Evolutionary conservation across 2,329 filamentous ascomycete genomes (phyloP).

Genomic region (Mycogone perniciosa): DNA sequence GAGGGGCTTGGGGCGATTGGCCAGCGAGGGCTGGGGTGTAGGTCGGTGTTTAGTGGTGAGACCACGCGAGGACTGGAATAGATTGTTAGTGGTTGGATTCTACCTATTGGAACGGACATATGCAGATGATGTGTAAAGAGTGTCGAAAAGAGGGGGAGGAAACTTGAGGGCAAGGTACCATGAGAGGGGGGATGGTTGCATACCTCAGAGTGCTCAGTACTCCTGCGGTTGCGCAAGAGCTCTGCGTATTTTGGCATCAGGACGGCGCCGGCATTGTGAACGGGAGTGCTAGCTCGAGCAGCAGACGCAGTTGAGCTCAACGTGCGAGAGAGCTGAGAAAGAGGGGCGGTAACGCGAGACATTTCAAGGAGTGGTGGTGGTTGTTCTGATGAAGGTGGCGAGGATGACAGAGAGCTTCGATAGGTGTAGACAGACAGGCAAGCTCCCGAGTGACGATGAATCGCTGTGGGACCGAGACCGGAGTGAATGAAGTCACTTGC

Average conservation of each 20-base stretch:
- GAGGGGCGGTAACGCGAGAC: constrained; percentile 45
- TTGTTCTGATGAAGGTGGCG: constrained; percentile 6
- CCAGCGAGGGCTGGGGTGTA: constrained; percentile 37
- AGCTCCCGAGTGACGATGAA: no score
- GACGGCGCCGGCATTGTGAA: constrained; percentile 31
- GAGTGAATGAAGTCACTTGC: background rate
- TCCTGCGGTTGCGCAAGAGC: constrained; percentile 32
- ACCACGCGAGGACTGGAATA: constrained; percentile 29
- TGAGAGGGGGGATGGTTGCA: constrained; percentile 15
- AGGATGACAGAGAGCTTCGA: background rate
- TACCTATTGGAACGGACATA: background rate
- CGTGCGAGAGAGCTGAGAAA: constrained; percentile 42
- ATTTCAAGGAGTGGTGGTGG: constrained; percentile 25
- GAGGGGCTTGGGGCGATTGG: constrained; percentile 45
- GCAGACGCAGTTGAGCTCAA: constrained; percentile 37
- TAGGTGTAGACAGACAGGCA: background rate
- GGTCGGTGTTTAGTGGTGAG: constrained; percentile 44
- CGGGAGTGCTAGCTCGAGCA: constrained; percentile 26
- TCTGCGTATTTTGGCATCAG: constrained; percentile 45
- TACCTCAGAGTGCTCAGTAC: constrained; percentile 35
- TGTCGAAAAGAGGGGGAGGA: background rate
- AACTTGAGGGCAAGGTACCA: background rate
- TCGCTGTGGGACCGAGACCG: no score
- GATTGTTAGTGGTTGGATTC: background rate
- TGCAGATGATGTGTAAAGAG: no score